Base-by-base conservation (phyloP, 2,329 filamentous ascomycete species). In the Phialocephala sp. region DNA sequence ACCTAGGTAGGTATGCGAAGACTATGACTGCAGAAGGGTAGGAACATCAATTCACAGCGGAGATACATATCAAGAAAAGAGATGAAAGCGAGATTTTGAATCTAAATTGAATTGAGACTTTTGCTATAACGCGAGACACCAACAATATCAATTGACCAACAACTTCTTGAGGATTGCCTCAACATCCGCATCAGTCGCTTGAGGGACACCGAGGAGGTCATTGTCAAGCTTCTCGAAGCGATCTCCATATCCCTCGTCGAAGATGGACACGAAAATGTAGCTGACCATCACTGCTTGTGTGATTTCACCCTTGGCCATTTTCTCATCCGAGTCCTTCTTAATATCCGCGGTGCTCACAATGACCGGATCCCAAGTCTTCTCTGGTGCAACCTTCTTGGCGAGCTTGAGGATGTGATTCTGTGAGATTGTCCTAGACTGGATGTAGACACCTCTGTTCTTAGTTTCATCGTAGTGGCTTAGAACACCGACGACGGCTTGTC, bases 401-500 rank as follows among this genome's bases (percentile, higher is more conserved):
- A 76, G 67, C 0, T 71, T 74, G 1, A 79, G 54, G 0, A 82
- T 64, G 56, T 78, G 60, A 18, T 79, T 79, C 73, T 86, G 85
- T 0, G 82, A 80, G 18, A 80, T 75, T 4, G 78, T 74, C 11
- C 79, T 74, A 32, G 82, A 80, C 8, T 82, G 73, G n/a, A 85
- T 75, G 65, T 79, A 80, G 2, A 88, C 77, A 2, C 73, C 64
- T 4, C 80, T 77, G 72, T 89, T 87, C 73, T 80, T 81, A 0
- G 86, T 88, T 72, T 84, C 81, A 2, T 83, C 80, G 0, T 79
- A 81, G 60, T 87, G 78, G 8, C 71, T 64, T 1, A 88, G 73
- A 1, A 87, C 76, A 0, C 80, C 82, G 0, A 81, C 80, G 0
- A 88, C 78, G 1, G 80, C 83, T 24, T 81, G 76, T 0, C 75